These are phyloP conservation scores for Colletotrichum sp. DNA, from an alignment of 2,329 filamentous ascomycete species.

Conservation along the genomic window DNA sequence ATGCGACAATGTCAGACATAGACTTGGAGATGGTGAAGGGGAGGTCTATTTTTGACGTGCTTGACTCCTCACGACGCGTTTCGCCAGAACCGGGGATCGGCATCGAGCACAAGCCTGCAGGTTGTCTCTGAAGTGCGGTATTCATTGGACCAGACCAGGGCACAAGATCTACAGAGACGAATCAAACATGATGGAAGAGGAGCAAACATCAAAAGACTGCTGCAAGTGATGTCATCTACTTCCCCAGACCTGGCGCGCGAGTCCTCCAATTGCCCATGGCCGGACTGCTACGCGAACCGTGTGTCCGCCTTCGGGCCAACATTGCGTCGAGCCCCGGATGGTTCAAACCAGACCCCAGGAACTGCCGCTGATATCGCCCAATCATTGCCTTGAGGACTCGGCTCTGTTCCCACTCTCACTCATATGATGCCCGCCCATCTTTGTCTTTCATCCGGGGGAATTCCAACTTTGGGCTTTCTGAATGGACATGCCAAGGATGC, in stretches of 20 bases:
- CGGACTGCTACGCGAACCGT: not conserved
- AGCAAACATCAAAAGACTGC: not conserved
- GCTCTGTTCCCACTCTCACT: not conserved
- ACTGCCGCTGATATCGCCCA: not conserved
- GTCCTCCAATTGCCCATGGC: not conserved
- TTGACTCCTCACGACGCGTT: not conserved
- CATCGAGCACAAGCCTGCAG: not conserved
- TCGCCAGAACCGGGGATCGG: not conserved
- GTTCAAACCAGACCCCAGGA: not conserved
- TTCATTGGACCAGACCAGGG: not conserved
- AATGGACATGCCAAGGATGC: not conserved
- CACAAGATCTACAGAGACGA: not conserved
- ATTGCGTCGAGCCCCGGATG: slow-evolving; percentile 6
- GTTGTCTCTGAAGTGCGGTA: not conserved
- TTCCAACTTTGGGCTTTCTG: not conserved
- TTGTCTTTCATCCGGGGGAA: not conserved
- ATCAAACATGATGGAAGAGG: not conserved
- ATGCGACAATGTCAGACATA: not conserved
- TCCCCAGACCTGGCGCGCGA: not conserved
- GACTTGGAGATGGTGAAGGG: not conserved
- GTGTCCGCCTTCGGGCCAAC: slow-evolving; percentile 12
- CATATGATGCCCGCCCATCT: not conserved
- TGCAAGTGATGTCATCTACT: not conserved
- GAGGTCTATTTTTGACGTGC: not conserved
- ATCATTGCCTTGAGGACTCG: not conserved